Conservation (phyloP, 2,329 filamentous ascomycete species). For the Pseudopithomyces maydicus region DNA sequence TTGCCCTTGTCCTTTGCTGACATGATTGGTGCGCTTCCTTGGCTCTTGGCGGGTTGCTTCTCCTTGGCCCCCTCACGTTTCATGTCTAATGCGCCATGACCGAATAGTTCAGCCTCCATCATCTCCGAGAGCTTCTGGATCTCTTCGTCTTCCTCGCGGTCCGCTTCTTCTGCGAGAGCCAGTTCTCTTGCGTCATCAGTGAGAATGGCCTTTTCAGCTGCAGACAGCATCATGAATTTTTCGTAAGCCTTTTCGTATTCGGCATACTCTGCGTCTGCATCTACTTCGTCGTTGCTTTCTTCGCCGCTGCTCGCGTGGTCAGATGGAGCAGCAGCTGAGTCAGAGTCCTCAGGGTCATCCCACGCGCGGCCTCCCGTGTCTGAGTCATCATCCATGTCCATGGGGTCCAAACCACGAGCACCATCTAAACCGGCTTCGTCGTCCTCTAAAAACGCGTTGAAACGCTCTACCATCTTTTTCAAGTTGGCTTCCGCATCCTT, state of each 20-base stretch:
- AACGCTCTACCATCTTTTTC: conserved; percentile 89
- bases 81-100: conserved; percentile 67
- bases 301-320: conserved; percentile 40
- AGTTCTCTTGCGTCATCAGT: conserved; percentile 42
- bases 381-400: conserved; percentile 68
- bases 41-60: conserved; percentile 8
- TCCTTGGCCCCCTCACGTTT: conserved; percentile 26
- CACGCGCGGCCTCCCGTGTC: conserved; percentile 53
- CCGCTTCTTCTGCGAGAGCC: conserved; percentile 47
- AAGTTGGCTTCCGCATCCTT: conserved; percentile 73
- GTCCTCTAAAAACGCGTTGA: conserved; percentile 89
- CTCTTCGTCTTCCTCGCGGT: conserved; percentile 56
- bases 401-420: conserved; percentile 70
- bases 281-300: conserved; percentile 62
- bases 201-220: conserved; percentile 39
- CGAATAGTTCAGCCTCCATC: conserved; percentile 75
- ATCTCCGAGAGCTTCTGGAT: conserved; percentile 69
- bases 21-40: conserved; percentile 16
- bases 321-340: conserved; percentile 46
- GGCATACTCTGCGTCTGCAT: conserved; percentile 75
- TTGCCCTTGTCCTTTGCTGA: conserved; percentile 25
- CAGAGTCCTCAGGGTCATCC: conserved; percentile 48
- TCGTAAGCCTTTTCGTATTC: conserved; percentile 79
- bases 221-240: conserved; percentile 76
- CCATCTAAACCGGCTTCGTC: conserved; percentile 81